These are phyloP conservation scores for Paracamarosporium sp. DNA, from an alignment of 2,329 filamentous ascomycete genomes.

Conservation along the genomic window DNA sequence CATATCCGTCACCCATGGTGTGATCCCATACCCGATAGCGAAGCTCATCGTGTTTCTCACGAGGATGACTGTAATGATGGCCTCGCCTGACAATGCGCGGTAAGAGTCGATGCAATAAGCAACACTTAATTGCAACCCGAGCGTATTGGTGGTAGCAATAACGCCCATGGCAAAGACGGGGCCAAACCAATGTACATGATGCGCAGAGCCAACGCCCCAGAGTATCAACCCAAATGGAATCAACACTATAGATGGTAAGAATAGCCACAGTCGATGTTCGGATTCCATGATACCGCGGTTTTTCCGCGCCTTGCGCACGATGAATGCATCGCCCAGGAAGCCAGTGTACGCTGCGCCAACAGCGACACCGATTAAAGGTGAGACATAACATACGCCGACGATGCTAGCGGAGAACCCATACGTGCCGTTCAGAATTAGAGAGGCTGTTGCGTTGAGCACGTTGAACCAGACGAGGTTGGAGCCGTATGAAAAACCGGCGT, in stretches of 20 bases:
- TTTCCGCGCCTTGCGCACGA: conserved; percentile 40
- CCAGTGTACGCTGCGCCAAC: conserved; percentile 42
- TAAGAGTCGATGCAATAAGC: conserved; percentile 59
- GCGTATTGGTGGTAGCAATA: conserved; percentile 52
- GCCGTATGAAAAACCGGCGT: conserved; percentile 50
- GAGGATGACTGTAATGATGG: conserved; percentile 59
- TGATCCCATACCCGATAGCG: conserved; percentile 59
- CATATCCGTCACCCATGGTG: conserved; percentile 53
- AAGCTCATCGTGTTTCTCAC: conserved; percentile 59
- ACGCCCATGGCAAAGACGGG: conserved; percentile 56
- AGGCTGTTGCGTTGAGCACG: conserved; percentile 52
- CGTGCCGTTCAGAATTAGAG: conserved; percentile 44
- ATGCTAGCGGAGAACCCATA: conserved; percentile 49
- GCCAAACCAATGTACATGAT: conserved; percentile 55
- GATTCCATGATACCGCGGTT: conserved; percentile 47
- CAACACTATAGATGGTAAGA: conserved; percentile 46
- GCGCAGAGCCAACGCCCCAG: conserved; percentile 58
- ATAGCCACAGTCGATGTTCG: conserved; percentile 48
- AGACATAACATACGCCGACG: conserved; percentile 48
- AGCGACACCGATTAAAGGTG: conserved; percentile 43
- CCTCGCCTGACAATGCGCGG: conserved; percentile 56
- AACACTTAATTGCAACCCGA: conserved; percentile 53
- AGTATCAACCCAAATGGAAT: conserved; percentile 54
- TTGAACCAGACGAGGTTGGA: conserved; percentile 51
- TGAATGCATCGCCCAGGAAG: conserved; percentile 43